Conservation (phyloP, 345 rosid species). For the Brassica nigra region DNA sequence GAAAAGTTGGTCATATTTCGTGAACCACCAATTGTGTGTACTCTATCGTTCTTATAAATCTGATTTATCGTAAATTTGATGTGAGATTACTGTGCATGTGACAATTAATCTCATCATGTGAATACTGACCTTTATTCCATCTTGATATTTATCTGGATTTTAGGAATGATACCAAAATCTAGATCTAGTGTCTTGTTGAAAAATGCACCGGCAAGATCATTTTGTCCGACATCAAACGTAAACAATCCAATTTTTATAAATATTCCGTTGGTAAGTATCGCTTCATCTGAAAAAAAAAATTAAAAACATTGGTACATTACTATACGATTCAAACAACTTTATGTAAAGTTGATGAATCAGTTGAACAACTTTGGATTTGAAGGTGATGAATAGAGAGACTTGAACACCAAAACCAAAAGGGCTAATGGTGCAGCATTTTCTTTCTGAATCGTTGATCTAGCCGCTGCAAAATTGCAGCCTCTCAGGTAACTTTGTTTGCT, state of each 20-base stretch:
- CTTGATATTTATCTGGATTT: slow-evolving; percentile 43
- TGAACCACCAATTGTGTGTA: background rate
- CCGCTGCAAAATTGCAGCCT: slow-evolving; percentile 40
- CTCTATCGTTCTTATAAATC: background rate
- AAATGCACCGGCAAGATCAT: slow-evolving; percentile 50
- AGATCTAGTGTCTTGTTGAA: slow-evolving; percentile 40
- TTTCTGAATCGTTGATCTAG: slow-evolving; percentile 36
- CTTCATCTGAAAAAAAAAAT: slow-evolving; percentile 36
- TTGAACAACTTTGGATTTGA: slow-evolving; percentile 44
- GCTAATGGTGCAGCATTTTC: slow-evolving; percentile 34
- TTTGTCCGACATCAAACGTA: slow-evolving; percentile 62
- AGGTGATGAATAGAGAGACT: slow-evolving; percentile 46
- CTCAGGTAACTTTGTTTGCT: slow-evolving; percentile 33
- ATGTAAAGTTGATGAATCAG: slow-evolving; percentile 8
- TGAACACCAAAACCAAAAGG: slow-evolving; percentile 43
- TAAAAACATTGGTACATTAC: background rate
- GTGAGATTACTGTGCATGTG: background rate
- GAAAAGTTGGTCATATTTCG: background rate
- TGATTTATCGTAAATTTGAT: background rate
- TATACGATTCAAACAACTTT: background rate
- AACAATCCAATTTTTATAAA: slow-evolving; percentile 39
- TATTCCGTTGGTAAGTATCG: slow-evolving; percentile 47
- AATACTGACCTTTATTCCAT: slow-evolving; percentile 43
- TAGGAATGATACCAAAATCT: slow-evolving; percentile 49
- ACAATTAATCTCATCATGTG: background rate